A percentile compares a stretch with the other conserved stretches of the same genome.
phyloP scores from a whole-genome alignment of 345 rosid genomes.

The Zanthoxylum bungeanum region DNA sequence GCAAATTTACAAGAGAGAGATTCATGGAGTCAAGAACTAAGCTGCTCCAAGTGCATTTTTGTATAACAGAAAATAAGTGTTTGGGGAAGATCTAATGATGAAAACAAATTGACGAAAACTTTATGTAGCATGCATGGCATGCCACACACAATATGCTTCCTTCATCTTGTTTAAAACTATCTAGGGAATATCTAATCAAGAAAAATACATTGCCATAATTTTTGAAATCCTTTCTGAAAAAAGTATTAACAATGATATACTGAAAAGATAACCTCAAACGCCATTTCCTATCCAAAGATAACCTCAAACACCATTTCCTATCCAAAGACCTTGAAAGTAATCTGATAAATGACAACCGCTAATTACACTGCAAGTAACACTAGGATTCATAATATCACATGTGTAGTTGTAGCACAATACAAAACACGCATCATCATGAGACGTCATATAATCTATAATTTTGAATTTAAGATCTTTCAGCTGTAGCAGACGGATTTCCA shows the following conservation, averaged over 20 bases:
- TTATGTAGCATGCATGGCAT: not conserved
- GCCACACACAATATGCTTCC: not conserved
- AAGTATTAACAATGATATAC: not conserved
- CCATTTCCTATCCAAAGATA: too few species aligned
- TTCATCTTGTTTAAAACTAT: not conserved
- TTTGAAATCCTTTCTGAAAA: not conserved
- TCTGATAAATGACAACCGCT: not conserved
- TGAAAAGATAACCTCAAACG: not conserved
- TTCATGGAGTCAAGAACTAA: too few species aligned
- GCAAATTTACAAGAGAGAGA: too few species aligned
- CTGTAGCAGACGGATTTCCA: not conserved
- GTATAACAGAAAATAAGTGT: too few species aligned
- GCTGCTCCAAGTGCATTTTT: too few species aligned
- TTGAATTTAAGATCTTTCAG: not conserved
- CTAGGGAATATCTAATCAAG: not conserved
- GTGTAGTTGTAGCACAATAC: not conserved
- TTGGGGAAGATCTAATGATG: too few species aligned
- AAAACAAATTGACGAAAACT: not conserved
- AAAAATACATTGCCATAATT: not conserved
- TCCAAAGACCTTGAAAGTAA: not conserved
- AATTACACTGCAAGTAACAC: not conserved
- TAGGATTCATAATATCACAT: not conserved
- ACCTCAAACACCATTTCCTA: too few species aligned
- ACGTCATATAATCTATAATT: not conserved
- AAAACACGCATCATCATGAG: not conserved